phyloP scores from a whole-genome alignment of 306 rosid genomes.

The Prunus salicina region DNA sequence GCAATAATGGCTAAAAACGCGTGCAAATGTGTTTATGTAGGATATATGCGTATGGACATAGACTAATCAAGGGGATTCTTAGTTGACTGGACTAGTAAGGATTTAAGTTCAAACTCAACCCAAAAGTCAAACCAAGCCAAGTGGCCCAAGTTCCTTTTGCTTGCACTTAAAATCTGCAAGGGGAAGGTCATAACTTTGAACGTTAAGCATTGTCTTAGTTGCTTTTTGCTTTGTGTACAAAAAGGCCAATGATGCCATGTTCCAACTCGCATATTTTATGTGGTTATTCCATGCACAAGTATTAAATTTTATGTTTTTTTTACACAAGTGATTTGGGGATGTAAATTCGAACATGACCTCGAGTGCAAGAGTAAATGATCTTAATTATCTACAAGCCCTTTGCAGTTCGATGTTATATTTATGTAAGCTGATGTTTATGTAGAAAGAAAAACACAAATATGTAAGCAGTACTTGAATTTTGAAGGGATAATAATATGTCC shows the following conservation, averaged over 20 bases:
- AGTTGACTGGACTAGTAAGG: slow-evolving; percentile 34
- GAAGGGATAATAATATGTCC: not conserved
- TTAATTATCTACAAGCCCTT: too few species aligned
- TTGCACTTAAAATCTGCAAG: not conserved
- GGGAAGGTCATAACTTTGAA: not conserved
- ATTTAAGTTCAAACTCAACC: not conserved
- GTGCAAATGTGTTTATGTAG: slow-evolving; percentile 16
- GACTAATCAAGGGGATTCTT: slow-evolving; percentile 8
- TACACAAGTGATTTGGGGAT: too few species aligned
- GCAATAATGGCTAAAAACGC: slow-evolving; percentile 48
- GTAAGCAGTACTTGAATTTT: not conserved
- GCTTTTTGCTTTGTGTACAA: too few species aligned
- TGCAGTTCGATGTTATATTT: too few species aligned
- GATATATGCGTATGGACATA: not conserved
- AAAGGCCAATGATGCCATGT: too few species aligned
- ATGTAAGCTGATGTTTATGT: too few species aligned
- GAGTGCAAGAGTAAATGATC: too few species aligned
- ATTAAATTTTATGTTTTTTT: too few species aligned
- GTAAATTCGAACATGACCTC: too few species aligned
- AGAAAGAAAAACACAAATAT: too few species aligned
- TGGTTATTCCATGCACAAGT: too few species aligned
- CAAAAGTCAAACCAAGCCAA: not conserved
- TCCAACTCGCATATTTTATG: too few species aligned
- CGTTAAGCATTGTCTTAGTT: not conserved
- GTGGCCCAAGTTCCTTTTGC: not conserved